Percentiles rank a stretch among this genome's conserved stretches.
phyloP scores from a whole-genome alignment of 2,329 filamentous ascomycete species.

The Chaetomium strumarium region DNA sequence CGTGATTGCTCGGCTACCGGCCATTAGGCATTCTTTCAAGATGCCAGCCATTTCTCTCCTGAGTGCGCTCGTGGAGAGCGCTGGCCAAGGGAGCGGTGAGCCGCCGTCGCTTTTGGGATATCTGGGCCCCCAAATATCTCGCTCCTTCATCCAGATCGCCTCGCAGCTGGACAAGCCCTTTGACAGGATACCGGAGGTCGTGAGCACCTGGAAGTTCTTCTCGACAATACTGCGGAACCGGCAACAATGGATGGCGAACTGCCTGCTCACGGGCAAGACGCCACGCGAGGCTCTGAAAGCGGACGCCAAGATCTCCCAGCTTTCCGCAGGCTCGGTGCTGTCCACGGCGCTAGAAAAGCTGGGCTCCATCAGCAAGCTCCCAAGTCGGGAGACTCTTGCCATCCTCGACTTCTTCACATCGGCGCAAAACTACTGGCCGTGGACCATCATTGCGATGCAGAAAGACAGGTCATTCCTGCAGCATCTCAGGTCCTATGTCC shows the following conservation, averaged over 20 bases:
- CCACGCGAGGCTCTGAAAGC: slow-evolving; percentile 67
- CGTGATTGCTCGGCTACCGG: slow-evolving; percentile 70
- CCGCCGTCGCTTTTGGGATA: slow-evolving; percentile 92
- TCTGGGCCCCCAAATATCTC: slow-evolving; percentile 74
- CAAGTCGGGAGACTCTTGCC: slow-evolving; percentile 61
- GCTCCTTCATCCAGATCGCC: slow-evolving; percentile 74
- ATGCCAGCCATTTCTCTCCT: slow-evolving; percentile 62
- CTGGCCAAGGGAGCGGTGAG: slow-evolving; percentile 61
- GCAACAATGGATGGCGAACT: slow-evolving; percentile 95
- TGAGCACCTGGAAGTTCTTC: slow-evolving; percentile 76
- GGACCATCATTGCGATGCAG: slow-evolving; percentile 77
- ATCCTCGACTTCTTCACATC: slow-evolving; percentile 82
- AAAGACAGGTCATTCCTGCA: slow-evolving; percentile 69
- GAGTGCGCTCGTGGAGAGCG: slow-evolving; percentile 65
- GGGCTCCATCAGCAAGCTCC: slow-evolving; percentile 56
- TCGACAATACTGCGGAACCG: slow-evolving; percentile 80
- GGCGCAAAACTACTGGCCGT: slow-evolving; percentile 92
- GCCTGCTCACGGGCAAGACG: slow-evolving; percentile 80
- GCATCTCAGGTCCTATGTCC: slow-evolving; percentile 65
- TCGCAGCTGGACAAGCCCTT: slow-evolving; percentile 73
- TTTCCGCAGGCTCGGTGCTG: slow-evolving; percentile 59
- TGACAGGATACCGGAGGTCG: slow-evolving; percentile 56
- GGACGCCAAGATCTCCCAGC: slow-evolving; percentile 45
- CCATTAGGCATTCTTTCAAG: slow-evolving; percentile 60
- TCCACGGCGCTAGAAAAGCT: slow-evolving; percentile 67